Percentiles rank a stretch among this genome's conserved stretches.
Evolutionary conservation across 768 basidiomycete genomes (phyloP).

Genomic region (Leucosporidium scottii): DNA sequence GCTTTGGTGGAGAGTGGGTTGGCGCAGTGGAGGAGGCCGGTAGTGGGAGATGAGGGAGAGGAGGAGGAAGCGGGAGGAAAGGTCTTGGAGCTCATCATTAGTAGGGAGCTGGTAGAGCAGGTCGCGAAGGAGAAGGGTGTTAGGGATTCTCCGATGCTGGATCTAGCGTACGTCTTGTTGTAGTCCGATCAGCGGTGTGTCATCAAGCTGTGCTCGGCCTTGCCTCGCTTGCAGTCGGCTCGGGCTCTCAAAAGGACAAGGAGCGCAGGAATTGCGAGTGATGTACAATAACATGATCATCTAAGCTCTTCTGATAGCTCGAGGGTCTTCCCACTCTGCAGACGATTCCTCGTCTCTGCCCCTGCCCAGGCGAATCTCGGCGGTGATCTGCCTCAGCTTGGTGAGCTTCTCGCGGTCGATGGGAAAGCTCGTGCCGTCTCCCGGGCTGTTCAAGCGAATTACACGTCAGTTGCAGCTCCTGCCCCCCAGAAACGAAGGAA

Average conservation of each 20-base stretch:
- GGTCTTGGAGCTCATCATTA: constrained; percentile 53
- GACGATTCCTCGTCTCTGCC: background rate
- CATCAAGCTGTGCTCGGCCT: too few species aligned
- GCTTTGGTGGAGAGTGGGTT: constrained; percentile 82
- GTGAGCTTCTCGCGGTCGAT: background rate
- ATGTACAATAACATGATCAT: too few species aligned
- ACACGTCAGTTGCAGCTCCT: too few species aligned
- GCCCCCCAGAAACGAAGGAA: background rate
- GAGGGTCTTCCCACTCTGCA: too few species aligned
- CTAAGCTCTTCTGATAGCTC: too few species aligned
- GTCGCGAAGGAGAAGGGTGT: constrained; percentile 40
- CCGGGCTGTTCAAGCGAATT: background rate
- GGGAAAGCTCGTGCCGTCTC: background rate
- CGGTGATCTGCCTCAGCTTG: background rate
- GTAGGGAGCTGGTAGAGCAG: constrained; percentile 59
- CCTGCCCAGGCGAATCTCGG: background rate
- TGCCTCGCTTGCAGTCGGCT: too few species aligned
- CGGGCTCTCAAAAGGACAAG: too few species aligned
- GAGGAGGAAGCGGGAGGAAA: constrained; percentile 42
- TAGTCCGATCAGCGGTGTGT: background rate
- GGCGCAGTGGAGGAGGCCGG: constrained; percentile 41
- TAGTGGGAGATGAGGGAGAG: constrained; percentile 6
- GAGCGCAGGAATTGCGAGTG: too few species aligned
- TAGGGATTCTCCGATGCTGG: constrained; percentile 16
- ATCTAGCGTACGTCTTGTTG: constrained; percentile 20